Evolutionary conservation across 2,329 filamentous ascomycete species (phyloP), one percentile per base, ranked within the genome.

Genomic region (Elsinoe fawcettii): DNA sequence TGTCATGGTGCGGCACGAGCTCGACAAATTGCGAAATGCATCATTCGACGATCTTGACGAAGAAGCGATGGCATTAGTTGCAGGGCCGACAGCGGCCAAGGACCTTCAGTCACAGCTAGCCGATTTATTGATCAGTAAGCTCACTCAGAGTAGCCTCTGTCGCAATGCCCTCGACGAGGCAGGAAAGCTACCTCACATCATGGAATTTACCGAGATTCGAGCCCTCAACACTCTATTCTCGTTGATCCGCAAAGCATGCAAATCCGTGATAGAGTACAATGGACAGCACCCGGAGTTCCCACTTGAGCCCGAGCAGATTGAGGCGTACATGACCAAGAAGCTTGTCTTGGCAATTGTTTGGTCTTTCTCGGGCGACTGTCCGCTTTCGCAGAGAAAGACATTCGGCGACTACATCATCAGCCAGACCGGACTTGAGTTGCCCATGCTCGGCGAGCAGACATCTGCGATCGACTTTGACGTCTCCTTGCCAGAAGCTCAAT

Each of bases 401-500:
- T 99, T 96, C 67, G 93, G 93, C 53, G 88, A 96, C 69, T 87
- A 84, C 62, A 77, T 99, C 34, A 85, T 86, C 57, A 85, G 86
- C 20, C 79, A 96, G 62, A 90, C 90, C 12, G 91, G 86, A 61
- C 88, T 96, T 61, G 91, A 95, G 54, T 84, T 90, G 9, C 92
- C 95, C 2, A 81, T 86, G 2, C 75, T 95, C 30, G 86, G 87
- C 59, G 86, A 88, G 46, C 68, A 69, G 6, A 86, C 86, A 64
- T 95, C 91, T 32, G 82, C 99, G 56, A 99, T 99, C 66, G 95
- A 99, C 72, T 99, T 88, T 65, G 90, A 99, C 67, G 90, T 96
- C 39, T 83, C 84, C 11, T 78, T 97, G 39, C 93, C 95, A 1
- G 85, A 86, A 68, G 87, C 86, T 6, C 88, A 95, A 62, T 99